Conservation (phyloP, 2,329 filamentous ascomycete species). For the Talaromyces amestolkiae region DNA sequence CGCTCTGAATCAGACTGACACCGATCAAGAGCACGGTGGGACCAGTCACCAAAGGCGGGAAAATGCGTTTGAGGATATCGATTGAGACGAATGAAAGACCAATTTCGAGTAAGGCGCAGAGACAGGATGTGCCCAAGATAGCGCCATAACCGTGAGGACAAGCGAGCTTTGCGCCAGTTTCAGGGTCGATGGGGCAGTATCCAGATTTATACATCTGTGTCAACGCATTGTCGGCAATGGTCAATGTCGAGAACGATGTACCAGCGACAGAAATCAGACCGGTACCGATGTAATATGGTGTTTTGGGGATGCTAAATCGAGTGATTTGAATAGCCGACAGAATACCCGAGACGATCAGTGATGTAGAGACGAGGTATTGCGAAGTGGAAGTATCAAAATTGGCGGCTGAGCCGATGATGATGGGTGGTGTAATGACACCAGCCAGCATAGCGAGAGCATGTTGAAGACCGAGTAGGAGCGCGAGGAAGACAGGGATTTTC, state of each 20-base stretch:
- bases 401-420: constrained; percentile 61
- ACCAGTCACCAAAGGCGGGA: constrained; percentile 67
- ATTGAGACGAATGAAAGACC: constrained; percentile 64
- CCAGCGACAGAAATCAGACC: constrained; percentile 67
- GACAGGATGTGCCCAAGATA: constrained; percentile 55
- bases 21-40: constrained; percentile 67
- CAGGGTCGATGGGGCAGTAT: constrained; percentile 57
- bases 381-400: constrained; percentile 56
- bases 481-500: constrained; percentile 65
- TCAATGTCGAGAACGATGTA: constrained; percentile 65
- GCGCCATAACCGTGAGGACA: constrained; percentile 67
- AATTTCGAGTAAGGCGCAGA: constrained; percentile 58
- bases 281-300: constrained; percentile 64
- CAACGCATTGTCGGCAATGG: constrained; percentile 62
- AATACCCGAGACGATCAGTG: constrained; percentile 65
- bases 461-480: constrained; percentile 65
- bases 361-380: constrained; percentile 67
- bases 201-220: constrained; percentile 63
- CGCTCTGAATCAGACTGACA: constrained; percentile 60
- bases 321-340: constrained; percentile 66
- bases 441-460: constrained; percentile 67
- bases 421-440: constrained; percentile 61
- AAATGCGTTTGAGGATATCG: constrained; percentile 58
- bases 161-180: constrained; percentile 54
- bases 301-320: constrained; percentile 60